phyloP scores from a whole-genome alignment of 2,329 filamentous ascomycete species.

The Colletotrichum lupini region DNA sequence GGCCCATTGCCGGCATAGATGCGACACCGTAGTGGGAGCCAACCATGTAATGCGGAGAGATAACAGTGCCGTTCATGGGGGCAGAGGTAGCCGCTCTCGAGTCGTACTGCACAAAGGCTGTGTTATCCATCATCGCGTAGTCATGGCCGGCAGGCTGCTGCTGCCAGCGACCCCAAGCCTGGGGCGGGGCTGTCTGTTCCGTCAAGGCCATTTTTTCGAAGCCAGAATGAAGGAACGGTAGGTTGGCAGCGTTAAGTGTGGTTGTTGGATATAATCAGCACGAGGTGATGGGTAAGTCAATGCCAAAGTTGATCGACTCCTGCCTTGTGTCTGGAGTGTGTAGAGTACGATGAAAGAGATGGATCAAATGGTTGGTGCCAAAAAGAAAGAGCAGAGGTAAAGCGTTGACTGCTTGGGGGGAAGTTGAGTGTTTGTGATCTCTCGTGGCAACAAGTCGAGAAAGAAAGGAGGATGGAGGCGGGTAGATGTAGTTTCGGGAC shows the following conservation, averaged over 20 bases:
- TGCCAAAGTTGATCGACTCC: background rate
- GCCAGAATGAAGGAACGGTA: background rate
- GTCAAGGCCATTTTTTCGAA: conserved; percentile 56
- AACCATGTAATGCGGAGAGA: conserved; percentile 61
- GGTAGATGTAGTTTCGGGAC: conserved; percentile 18
- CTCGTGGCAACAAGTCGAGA: conserved; percentile 5
- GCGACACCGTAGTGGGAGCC: conserved; percentile 55
- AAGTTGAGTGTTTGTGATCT: conserved; percentile 41
- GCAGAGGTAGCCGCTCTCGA: conserved; percentile 50
- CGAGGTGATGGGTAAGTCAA: background rate
- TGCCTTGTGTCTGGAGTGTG: background rate
- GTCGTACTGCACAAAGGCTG: conserved; percentile 61
- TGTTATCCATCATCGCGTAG: conserved; percentile 60
- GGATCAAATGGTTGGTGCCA: background rate
- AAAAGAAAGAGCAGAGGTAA: conserved; percentile 24
- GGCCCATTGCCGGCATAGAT: conserved; percentile 54
- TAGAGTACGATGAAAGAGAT: conserved; percentile 6
- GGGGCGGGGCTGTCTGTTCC: conserved; percentile 54
- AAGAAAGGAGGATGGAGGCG: conserved; percentile 22
- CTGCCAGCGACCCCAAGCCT: conserved; percentile 67
- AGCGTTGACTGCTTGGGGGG: background rate
- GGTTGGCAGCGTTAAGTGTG: conserved; percentile 19
- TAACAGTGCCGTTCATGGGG: conserved; percentile 54
- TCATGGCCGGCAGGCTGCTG: conserved; percentile 54
- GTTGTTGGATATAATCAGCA: background rate